These are phyloP conservation scores for Curvularia hawaiiensis DNA, from an alignment of 2,329 filamentous ascomycete genomes.

Conservation along the genomic window DNA sequence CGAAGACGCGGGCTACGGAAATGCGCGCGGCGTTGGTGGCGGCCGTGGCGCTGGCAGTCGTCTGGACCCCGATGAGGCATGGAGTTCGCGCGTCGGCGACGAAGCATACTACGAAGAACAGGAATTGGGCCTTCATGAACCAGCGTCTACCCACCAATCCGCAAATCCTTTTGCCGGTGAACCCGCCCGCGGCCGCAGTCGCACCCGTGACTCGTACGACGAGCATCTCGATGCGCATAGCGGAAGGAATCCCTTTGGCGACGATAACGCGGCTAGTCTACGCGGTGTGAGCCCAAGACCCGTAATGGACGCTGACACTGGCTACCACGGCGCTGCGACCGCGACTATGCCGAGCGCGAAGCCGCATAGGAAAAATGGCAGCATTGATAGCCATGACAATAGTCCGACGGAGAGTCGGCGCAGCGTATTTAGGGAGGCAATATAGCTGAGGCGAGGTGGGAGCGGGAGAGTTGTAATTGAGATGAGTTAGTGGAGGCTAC, in stretches of 20 bases:
- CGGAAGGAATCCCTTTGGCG: slow-evolving; percentile 42
- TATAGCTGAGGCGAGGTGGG: slow-evolving; percentile 48
- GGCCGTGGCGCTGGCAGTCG: slow-evolving; percentile 59
- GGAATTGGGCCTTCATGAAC: slow-evolving; percentile 65
- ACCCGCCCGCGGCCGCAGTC: slow-evolving; percentile 52
- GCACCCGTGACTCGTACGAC: slow-evolving; percentile 54
- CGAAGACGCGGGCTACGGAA: slow-evolving; percentile 63
- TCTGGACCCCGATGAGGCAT: slow-evolving; percentile 82
- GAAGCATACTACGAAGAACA: slow-evolving; percentile 82
- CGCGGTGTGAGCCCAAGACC: slow-evolving; percentile 78
- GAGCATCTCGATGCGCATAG: slow-evolving; percentile 40
- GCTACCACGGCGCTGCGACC: slow-evolving; percentile 45
- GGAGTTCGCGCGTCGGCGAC: slow-evolving; percentile 79
- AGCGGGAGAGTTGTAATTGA: not conserved
- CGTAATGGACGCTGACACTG: slow-evolving; percentile 54
- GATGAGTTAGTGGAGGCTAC: not conserved
- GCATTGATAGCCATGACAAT: slow-evolving; percentile 53
- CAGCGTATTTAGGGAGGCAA: slow-evolving; percentile 72
- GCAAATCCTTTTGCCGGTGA: slow-evolving; percentile 42
- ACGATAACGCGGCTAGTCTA: slow-evolving; percentile 55
- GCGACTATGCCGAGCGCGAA: slow-evolving; percentile 49
- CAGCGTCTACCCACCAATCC: slow-evolving; percentile 45
- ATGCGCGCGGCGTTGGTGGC: slow-evolving; percentile 18
- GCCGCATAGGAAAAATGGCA: slow-evolving; percentile 36
- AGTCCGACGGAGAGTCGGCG: slow-evolving; percentile 69